A percentile compares a stretch with the other conserved stretches of the same genome.
These are phyloP conservation scores for Paramecium sonneborni DNA, from an alignment of 73 alveolate species.

Conservation along the genomic window DNA sequence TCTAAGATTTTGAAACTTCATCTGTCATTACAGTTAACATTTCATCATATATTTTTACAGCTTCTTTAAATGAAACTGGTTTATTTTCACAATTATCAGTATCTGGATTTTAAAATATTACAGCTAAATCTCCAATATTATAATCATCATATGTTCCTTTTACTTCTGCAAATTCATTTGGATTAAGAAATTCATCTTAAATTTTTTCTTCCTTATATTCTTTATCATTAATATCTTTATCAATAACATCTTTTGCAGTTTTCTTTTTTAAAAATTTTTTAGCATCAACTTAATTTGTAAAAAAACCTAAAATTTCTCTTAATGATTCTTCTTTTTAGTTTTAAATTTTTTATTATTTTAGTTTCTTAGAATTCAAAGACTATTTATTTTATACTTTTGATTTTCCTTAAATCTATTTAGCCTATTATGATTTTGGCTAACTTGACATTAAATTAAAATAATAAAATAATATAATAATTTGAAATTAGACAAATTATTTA, in stretches of 20 bases:
- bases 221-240: neutral
- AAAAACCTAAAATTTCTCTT: neutral
- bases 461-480: no score
- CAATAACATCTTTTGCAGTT: no score
- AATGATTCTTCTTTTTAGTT: neutral
- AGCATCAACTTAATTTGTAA: neutral
- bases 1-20: neutral
- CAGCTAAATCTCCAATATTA: neutral
- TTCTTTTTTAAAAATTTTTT: neutral
- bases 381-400: no score
- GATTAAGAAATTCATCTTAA: neutral
- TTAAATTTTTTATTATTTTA: no score
- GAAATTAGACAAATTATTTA: no score
- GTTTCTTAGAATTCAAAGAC: no score
- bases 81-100: neutral
- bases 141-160: neutral
- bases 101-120: neutral
- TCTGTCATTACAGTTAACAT: neutral
- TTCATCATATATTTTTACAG: neutral
- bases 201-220: neutral
- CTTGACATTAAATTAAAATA: no score
- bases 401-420: no score
- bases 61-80: neutral
- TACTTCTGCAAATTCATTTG: neutral
- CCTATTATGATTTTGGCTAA: no score